These are phyloP conservation scores for Mycena leptocephala DNA, from an alignment of 768 basidiomycete species.

Conservation along the genomic window DNA sequence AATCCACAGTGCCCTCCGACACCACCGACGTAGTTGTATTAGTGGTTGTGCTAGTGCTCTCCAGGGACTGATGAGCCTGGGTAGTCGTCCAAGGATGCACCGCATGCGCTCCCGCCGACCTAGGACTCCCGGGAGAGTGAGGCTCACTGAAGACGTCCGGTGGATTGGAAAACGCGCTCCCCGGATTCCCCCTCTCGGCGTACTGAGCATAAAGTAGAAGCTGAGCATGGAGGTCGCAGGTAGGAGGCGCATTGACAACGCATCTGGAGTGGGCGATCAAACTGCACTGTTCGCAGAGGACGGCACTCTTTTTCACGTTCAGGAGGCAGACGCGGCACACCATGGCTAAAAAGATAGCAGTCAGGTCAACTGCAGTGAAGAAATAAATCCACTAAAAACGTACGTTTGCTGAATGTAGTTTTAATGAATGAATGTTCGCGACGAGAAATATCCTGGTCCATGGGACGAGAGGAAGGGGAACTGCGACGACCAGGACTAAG, in stretches of 20 bases:
- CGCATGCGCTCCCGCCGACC: constrained; percentile 72
- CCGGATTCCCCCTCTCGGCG: constrained; percentile 76
- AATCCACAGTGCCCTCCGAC: constrained; percentile 46
- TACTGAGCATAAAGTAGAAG: constrained; percentile 86
- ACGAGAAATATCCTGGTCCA: constrained; percentile 70
- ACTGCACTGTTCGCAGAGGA: constrained; percentile 92
- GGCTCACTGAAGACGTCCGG: constrained; percentile 61
- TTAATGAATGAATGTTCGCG: constrained; percentile 90
- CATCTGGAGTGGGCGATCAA: constrained; percentile 91
- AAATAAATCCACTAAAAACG: constrained; percentile 53
- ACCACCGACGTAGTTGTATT: constrained; percentile 61
- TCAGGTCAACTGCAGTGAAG: constrained; percentile 16
- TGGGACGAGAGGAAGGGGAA: constrained; percentile 58
- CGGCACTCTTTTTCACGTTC: constrained; percentile 88
- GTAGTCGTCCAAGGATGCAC: constrained; percentile 56
- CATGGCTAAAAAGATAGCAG: constrained; percentile 71
- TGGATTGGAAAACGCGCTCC: constrained; percentile 69
- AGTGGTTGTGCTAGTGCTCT: constrained; percentile 71
- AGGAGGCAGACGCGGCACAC: constrained; percentile 87
- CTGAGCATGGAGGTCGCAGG: constrained; percentile 87
- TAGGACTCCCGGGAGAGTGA: constrained; percentile 62
- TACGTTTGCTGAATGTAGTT: constrained; percentile 94
- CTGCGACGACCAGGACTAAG: constrained; percentile 55
- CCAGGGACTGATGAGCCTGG: constrained; percentile 62
- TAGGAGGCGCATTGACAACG: constrained; percentile 79